These are phyloP conservation scores for Cryptococcus sp. DNA, from an alignment of 1,284 basidiomycete species.

Conservation along the genomic window DNA sequence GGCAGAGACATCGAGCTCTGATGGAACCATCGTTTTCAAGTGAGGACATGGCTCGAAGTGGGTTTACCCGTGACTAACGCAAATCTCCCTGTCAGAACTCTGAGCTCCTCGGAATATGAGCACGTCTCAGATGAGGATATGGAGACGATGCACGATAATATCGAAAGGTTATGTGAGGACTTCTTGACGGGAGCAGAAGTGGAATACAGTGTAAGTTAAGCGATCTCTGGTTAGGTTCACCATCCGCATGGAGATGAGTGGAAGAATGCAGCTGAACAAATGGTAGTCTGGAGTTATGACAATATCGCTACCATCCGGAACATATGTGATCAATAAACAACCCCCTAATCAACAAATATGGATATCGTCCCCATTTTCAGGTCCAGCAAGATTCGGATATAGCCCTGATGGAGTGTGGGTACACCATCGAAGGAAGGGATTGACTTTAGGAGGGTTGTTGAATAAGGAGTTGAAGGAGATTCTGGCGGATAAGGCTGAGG, in stretches of 20 bases:
- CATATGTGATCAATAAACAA: conserved; percentile 99
- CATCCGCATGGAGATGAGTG: neutral
- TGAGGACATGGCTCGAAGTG: too few species aligned
- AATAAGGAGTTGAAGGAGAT: conserved; percentile 49
- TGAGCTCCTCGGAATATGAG: conserved; percentile 58
- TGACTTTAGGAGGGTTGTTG: conserved; percentile 61
- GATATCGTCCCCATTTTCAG: conserved; percentile 87
- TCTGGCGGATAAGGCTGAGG: conserved; percentile 54
- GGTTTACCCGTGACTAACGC: too few species aligned
- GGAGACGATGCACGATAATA: conserved; percentile 69
- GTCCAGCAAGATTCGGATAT: conserved; percentile 77
- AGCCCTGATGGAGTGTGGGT: conserved; percentile 55
- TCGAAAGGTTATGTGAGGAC: conserved; percentile 73
- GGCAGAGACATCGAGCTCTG: too few species aligned
- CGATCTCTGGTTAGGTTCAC: too few species aligned
- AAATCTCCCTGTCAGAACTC: neutral
- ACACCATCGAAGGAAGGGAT: conserved; percentile 63
- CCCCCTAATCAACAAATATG: conserved; percentile 99
- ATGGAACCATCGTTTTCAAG: too few species aligned
- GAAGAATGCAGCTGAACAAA: neutral
- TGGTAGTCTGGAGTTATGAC: conserved; percentile 82
- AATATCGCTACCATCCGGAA: conserved; percentile 75
- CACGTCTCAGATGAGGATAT: conserved; percentile 72
- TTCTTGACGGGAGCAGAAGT: conserved; percentile 60
- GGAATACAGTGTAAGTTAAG: conserved; percentile 78